Conservation (phyloP, 1,284 basidiomycete genomes). For the Cystobasidium pallidum region DNA sequence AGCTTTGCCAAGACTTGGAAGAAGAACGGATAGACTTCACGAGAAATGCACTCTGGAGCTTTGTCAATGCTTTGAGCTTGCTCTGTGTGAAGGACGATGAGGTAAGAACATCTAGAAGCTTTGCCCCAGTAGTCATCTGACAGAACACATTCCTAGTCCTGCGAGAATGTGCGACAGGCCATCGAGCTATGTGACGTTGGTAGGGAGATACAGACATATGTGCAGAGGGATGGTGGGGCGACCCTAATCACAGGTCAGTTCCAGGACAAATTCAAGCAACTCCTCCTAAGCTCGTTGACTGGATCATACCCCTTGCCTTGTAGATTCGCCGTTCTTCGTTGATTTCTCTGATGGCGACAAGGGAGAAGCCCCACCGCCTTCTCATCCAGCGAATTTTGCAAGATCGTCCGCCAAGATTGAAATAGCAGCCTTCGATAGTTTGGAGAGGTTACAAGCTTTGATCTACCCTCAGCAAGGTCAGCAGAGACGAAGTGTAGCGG, state of each 20-base stretch:
- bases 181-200: constrained; percentile 53
- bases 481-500: constrained; percentile 21
- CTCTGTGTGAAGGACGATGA: constrained; percentile 96
- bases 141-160: constrained; percentile 65
- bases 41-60: constrained; percentile 94
- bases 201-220: constrained; percentile 51
- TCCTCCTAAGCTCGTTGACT: not conserved
- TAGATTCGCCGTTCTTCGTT: constrained; percentile 75
- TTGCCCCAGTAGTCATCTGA: not conserved
- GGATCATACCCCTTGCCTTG: not conserved
- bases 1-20: constrained; percentile 90
- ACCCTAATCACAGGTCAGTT: constrained; percentile 25
- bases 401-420: constrained; percentile 60
- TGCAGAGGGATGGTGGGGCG: constrained; percentile 62
- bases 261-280: not conserved
- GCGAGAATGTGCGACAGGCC: constrained; percentile 79
- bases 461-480: constrained; percentile 39
- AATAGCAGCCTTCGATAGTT: constrained; percentile 35
- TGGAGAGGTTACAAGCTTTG: constrained; percentile 34
- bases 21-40: constrained; percentile 90
- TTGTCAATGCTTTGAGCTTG: constrained; percentile 91
- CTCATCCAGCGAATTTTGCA: constrained; percentile 62
- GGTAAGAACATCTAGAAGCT: constrained; percentile 62
- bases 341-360: constrained; percentile 62
- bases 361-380: constrained; percentile 54